A percentile compares a stretch with the other conserved stretches of the same genome.
Conservation (phyloP, 345 rosid genomes). For the Eutrema japonicum region DNA sequence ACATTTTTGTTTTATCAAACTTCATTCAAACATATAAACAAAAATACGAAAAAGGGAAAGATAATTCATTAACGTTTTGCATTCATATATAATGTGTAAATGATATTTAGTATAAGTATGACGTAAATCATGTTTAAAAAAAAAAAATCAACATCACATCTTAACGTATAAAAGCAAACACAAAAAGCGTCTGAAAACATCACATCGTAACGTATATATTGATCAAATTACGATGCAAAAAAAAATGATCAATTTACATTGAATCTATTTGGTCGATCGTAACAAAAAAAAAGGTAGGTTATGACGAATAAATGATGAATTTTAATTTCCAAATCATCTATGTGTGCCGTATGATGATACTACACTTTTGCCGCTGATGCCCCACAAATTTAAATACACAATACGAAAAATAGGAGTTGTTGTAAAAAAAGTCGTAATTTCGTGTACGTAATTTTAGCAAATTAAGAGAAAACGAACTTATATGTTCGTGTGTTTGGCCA, state of each 20-base stretch:
- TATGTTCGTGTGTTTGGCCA: slow-evolving; percentile 12
- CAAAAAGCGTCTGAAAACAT: too few species aligned
- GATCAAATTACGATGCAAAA: too few species aligned
- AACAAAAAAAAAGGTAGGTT: background rate
- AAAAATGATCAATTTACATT: background rate
- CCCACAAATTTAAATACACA: background rate
- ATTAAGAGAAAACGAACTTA: slow-evolving; percentile 9
- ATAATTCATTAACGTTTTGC: too few species aligned
- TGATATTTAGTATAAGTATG: too few species aligned
- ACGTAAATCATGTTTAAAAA: too few species aligned
- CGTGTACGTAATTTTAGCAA: slow-evolving; percentile 42
- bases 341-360: background rate
- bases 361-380: background rate
- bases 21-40: too few species aligned
- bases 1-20: too few species aligned
- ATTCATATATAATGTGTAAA: too few species aligned
- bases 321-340: background rate
- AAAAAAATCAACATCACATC: background rate
- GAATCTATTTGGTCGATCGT: background rate
- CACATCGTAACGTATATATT: too few species aligned
- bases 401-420: slow-evolving; percentile 4
- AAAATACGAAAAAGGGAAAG: too few species aligned
- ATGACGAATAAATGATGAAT: background rate
- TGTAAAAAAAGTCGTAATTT: slow-evolving; percentile 17
- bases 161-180: background rate